phyloP scores from a whole-genome alignment of 129 eudicot genomes.

The Artemisia argyi region DNA sequence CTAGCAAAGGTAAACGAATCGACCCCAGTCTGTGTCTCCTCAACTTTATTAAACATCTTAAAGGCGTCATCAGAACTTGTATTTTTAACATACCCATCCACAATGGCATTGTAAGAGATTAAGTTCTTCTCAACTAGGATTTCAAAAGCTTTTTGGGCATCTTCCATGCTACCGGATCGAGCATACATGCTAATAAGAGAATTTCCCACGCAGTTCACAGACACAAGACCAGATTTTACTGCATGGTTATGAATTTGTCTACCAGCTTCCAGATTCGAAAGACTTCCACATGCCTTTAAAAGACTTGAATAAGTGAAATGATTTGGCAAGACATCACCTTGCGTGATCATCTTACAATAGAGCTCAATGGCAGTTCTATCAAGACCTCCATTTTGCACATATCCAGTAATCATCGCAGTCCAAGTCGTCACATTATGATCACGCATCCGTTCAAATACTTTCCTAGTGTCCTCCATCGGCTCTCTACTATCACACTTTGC shows the following conservation, averaged over 20 bases:
- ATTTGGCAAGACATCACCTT: slow-evolving; percentile 51
- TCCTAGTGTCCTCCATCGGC: slow-evolving; percentile 53
- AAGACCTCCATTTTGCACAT: slow-evolving; percentile 55
- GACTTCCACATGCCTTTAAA: slow-evolving; percentile 58
- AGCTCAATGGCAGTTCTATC: slow-evolving; percentile 58
- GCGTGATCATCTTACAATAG: slow-evolving; percentile 55
- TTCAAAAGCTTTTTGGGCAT: slow-evolving; percentile 74
- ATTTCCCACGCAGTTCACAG: slow-evolving; percentile 68
- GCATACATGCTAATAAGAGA: slow-evolving; percentile 78
- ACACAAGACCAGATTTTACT: slow-evolving; percentile 51
- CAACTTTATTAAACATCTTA: slow-evolving; percentile 44
- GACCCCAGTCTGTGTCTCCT: slow-evolving; percentile 32
- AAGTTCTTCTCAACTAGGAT: slow-evolving; percentile 62
- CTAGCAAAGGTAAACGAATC: slow-evolving; percentile 78
- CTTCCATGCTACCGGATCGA: slow-evolving; percentile 59
- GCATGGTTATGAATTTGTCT: slow-evolving; percentile 65
- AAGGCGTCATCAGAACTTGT: slow-evolving; percentile 44
- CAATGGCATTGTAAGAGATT: slow-evolving; percentile 55
- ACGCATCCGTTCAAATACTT: slow-evolving; percentile 54
- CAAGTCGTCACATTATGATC: slow-evolving; percentile 66
- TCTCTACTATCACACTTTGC: slow-evolving; percentile 52
- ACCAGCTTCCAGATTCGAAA: slow-evolving; percentile 46
- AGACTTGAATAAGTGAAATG: slow-evolving; percentile 63
- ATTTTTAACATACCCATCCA: slow-evolving; percentile 59
- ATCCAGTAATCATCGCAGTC: slow-evolving; percentile 69